Evolutionary conservation across 306 rosid genomes (phyloP).

Genomic region (Vigna nakashimae): DNA sequence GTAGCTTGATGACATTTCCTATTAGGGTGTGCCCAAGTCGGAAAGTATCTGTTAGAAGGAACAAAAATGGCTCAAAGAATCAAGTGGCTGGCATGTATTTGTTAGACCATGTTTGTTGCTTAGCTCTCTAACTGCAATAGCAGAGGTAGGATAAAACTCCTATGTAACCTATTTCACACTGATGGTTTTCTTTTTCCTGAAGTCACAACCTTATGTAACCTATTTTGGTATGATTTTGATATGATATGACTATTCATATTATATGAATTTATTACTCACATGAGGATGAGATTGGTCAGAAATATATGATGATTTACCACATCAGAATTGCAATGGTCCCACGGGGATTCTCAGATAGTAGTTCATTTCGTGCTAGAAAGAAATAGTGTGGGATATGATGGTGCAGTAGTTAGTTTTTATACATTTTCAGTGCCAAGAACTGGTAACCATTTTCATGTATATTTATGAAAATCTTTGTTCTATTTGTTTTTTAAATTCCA

Average conservation of each 20-base stretch:
- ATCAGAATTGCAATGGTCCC: background rate
- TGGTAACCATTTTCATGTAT: background rate
- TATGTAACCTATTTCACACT: background rate
- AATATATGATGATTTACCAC: background rate
- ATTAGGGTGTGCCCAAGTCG: background rate
- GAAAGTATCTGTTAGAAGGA: slow-evolving; percentile 1
- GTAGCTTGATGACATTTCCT: background rate
- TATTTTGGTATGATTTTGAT: too few relatives aligned
- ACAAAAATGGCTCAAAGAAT: background rate
- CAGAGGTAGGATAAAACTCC: background rate
- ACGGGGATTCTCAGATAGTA: background rate
- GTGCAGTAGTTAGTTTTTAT: background rate
- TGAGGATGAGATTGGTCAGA: background rate
- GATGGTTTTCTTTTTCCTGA: too few relatives aligned
- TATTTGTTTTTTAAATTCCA: background rate
- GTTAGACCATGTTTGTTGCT: background rate
- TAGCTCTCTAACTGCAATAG: background rate
- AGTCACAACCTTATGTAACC: too few relatives aligned
- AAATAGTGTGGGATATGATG: background rate
- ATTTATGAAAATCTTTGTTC: background rate
- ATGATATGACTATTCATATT: background rate
- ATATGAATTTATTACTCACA: background rate
- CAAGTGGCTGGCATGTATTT: background rate
- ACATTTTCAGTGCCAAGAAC: background rate
- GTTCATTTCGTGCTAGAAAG: background rate